Evolutionary conservation across 192 early-diverging fungal species (phyloP), one percentile per base, ranked within the genome.

Genomic region (Entrophospora sp.): DNA sequence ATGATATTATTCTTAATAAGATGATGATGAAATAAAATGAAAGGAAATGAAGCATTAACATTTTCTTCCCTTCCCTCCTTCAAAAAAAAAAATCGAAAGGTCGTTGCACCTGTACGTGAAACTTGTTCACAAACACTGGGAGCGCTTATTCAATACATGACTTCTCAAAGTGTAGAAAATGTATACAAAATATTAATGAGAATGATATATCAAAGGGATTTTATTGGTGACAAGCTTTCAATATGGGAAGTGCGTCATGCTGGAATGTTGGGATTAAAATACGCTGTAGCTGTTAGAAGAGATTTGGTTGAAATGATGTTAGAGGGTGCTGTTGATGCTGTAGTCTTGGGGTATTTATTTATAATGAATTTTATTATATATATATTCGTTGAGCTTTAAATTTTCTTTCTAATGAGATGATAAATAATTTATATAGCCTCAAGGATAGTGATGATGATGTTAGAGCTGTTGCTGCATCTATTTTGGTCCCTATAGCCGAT

Each of bases 221-320:
- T 80, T 20, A 68, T 69, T 18, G 64, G 71, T 71, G 66, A 51
- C 55, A 48, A 28, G 71, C 18, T 51, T 77, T 66, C 75, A 69
- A 81, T 89, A 16, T 99, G 97, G 97, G 91, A 96, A 67, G 90
- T 91, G 16, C 82, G 94, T 20, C 92, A 97, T 72, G 90, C 93
- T 7, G 95, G 89, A 32, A 75, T 96, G 64, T 78, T 96, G 10
- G 97, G 94, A 18, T 72, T 99, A 28, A 93, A 96, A 71, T 99
- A 97, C 64, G 85, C 92, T 34, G 90, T 96, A 48, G 95, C 93
- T 12, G 94, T 96, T 10, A 81, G 94, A 35, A 81, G 80, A 40
- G 94, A 97, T 73, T 71, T 97, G 24, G 87, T 96, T 2, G 79
- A 83, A 8, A 71, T 86, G 34, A 76, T 96, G 51, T 77, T 94